Base-by-base conservation (phyloP, 306 rosid genomes). In the Cicer bijugum region DNA sequence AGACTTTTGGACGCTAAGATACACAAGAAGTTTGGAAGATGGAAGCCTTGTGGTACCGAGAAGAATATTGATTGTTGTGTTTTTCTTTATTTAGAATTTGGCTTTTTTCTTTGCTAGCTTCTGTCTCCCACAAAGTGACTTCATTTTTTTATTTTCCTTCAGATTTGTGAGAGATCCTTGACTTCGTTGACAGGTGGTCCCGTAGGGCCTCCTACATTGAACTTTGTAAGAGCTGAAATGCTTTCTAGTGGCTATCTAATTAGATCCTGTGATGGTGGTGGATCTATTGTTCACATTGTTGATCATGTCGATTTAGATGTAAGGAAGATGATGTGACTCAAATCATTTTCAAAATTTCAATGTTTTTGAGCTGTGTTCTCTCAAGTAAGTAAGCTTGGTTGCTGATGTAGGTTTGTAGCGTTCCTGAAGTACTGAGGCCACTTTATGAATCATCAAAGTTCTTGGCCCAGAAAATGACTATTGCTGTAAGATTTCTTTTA, bases 401-500 rank as follows among this genome's bases (percentile, higher is more conserved):
- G 6, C 47, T 43, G 50, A n/a, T 45, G 10, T 44, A 94, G 99
- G 96, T 88, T 67, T 87, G 95, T 91, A 94, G 99, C 47, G 99
- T 94, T 4, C 99, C 99, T 55, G 99, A 94, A 83, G 98, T 93
- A 37, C 91, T 93, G 55, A 82, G 98, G 83, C 97, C 97, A 50
- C 97, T 93, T n/a, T 94, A 94, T 8, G 96, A 91, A 70, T 94
- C 99, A 4, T 91, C 99, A n/a, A 91, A 94, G 74, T 88, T 94
- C 57, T 84, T 94, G 68, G 99, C 99, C 51, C 99, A 94, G 86
- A 94, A 94, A 78, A 69, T 77, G 63, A 91, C 99, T 12, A 82
- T 91, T 53, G 91, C 99, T 37, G 99, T 94, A 82, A 83, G 95
- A 51, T 77, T 9, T 88, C 92, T 88, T 87, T 76, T 82, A 1